These are phyloP conservation scores for Phytophthora meadii DNA, from an alignment of 352 stramenopile species.

Conservation along the genomic window DNA sequence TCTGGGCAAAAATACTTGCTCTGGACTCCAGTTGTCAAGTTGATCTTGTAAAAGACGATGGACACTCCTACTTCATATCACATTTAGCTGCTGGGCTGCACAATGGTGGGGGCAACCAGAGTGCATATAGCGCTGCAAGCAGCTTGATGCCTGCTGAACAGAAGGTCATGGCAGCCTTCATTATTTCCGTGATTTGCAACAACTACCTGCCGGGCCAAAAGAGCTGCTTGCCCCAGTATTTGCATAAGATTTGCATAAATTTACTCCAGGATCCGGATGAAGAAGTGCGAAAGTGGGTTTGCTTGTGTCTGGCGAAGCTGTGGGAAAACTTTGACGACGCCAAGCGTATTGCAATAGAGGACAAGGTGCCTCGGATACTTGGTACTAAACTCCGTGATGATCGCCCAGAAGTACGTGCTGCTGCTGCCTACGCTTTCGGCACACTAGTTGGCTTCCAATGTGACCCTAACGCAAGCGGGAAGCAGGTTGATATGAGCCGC, in stretches of 20 bases:
- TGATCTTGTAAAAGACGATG: slow-evolving; percentile 97
- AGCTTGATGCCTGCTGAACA: slow-evolving; percentile 88
- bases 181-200: slow-evolving; percentile 95
- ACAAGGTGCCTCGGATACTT: slow-evolving; percentile 88
- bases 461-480: slow-evolving; percentile 58
- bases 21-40: slow-evolving; percentile 96
- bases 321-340: slow-evolving; percentile 92
- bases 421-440: slow-evolving; percentile 94
- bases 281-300: slow-evolving; percentile 85
- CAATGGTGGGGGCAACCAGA: slow-evolving; percentile 38
- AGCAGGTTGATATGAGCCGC: slow-evolving; percentile 51
- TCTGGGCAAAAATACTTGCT: slow-evolving; percentile 95
- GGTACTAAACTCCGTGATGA: slow-evolving; percentile 86
- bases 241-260: slow-evolving; percentile 83
- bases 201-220: slow-evolving; percentile 93
- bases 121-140: slow-evolving; percentile 29
- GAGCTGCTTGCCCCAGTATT: slow-evolving; percentile 92
- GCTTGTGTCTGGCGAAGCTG: slow-evolving; percentile 95
- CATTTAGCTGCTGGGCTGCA: slow-evolving; percentile 87
- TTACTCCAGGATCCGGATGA: slow-evolving; percentile 68
- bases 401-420: slow-evolving; percentile 90
- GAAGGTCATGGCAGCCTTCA: slow-evolving; percentile 96
- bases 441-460: slow-evolving; percentile 90
- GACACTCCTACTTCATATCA: slow-evolving; percentile 96
- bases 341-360: slow-evolving; percentile 87